Base-by-base conservation (phyloP, 495 filamentous ascomycete genomes). In the Hypoxylon lienhwacheense region DNA sequence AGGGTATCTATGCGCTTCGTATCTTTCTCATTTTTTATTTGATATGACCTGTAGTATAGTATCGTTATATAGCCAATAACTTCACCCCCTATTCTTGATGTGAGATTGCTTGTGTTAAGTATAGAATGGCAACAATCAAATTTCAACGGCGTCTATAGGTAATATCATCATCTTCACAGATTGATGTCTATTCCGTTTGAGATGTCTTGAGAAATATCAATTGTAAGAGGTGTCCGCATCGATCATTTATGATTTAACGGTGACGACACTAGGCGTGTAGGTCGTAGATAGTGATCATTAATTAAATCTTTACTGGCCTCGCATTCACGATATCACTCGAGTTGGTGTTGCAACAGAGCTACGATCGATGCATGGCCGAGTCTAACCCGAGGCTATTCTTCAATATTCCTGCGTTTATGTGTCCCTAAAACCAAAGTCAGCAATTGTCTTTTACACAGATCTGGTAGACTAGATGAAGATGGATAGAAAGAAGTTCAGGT, bases 381-480 rank as follows among this genome's bases (percentile, higher is more conserved):
- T n/a, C n/a, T n/a, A n/a, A n/a, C n/a, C n/a, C n/a, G n/a, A n/a
- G n/a, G n/a, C n/a, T 8, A 41, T 41, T 31, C 15, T 16, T 7
- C 17, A 17, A 21, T 21, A 45, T 14, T 28, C 12, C 10, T n/a
- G 29, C 40, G 29, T 12, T 43, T 36, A 34, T 12, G 22, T 49
- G 21, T 16, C 45, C 14, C 43, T 53, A 28, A 26, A 24, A 43
- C 15, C 26, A 1, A 55, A 17, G 40, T 61, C 44, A 61, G 51
- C 8, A 42, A 47, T 24, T 29, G 22, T n/a, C n/a, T n/a, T n/a
- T n/a, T n/a, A 28, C 6, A 20, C 15, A 20, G 41, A 15, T 47
- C 24, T 17, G 7, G 7, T 14, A 16, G 21, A 19, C 8, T 10
- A 15, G 16, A 5, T 10, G 22, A 7, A 47, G 29, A 31, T 29